A percentile compares a stretch with the other conserved stretches of the same genome.
phyloP scores from a whole-genome alignment of 2,329 filamentous ascomycete genomes.

The Epicoccum sorghinum region DNA sequence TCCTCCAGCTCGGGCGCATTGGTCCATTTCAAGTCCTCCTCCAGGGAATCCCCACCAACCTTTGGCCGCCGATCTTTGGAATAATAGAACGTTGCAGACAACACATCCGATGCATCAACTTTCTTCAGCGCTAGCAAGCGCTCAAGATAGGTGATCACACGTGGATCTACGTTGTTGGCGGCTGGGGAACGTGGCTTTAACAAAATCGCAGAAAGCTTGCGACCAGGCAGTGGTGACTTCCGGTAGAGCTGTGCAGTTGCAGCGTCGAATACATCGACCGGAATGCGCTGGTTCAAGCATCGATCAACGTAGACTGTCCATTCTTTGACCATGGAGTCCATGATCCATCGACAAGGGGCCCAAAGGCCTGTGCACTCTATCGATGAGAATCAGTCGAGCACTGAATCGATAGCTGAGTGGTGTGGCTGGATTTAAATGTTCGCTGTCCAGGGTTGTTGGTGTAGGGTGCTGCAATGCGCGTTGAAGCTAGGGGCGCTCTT shows the following conservation, averaged over 20 bases:
- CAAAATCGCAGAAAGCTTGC: conserved; percentile 43
- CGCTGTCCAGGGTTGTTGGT: conserved; percentile 9
- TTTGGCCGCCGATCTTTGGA: conserved; percentile 43
- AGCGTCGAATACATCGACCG: conserved; percentile 41
- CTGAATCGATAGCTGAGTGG: conserved; percentile 22
- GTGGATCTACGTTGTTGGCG: conserved; percentile 41
- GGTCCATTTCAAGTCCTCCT: conserved; percentile 35
- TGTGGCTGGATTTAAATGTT: conserved; percentile 16
- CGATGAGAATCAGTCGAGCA: conserved; percentile 16
- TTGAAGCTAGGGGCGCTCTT: not conserved
- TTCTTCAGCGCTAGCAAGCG: conserved; percentile 40
- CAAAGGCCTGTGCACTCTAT: conserved; percentile 19
- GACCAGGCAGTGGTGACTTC: conserved; percentile 43
- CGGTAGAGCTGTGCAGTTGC: conserved; percentile 41
- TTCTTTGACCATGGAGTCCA: conserved; percentile 43
- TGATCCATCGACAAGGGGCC: conserved; percentile 31
- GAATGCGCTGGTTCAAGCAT: conserved; percentile 42
- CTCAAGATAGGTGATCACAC: conserved; percentile 44
- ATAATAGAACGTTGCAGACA: conserved; percentile 40
- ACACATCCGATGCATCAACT: conserved; percentile 44
- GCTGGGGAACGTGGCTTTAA: conserved; percentile 39
- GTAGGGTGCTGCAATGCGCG: conserved; percentile 12
- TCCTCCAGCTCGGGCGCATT: conserved; percentile 48
- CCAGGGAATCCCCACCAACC: conserved; percentile 22
- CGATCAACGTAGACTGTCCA: conserved; percentile 44